Evolutionary conservation across 495 filamentous ascomycete genomes (phyloP), one percentile per base, ranked within the genome.

Genomic region (Penicillium bialowiezense): DNA sequence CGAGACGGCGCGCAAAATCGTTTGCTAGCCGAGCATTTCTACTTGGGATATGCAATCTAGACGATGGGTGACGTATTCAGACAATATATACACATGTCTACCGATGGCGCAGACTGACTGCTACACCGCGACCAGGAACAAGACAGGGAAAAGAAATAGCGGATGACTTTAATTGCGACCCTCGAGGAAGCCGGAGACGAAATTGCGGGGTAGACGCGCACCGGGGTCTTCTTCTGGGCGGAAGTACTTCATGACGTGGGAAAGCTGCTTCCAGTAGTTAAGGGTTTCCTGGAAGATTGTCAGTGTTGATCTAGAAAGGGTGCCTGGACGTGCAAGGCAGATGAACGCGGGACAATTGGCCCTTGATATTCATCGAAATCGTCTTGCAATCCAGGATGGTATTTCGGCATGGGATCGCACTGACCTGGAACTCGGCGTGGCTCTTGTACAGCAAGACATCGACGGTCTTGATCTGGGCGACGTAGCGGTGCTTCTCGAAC

Each of bases 211-310:
- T 69, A 96, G 71, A 56, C 79, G 81, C 49, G 87, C 86, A 52
- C 78, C 83, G 19, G 83, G 80, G 54, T 95, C 89, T 67, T 96
- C 91, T 69, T 96, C 90, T 65, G 83, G 75, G 59, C 90, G 81
- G 79, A 97, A 98, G 73, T 95, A 98, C 63, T 96, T 95, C 79
- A 98, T 88, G 56, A 98, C 82, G 65, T 98, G 93, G 39, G 88
- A 87, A 43, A 92, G 79, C 74, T 97, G 95, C 73, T 96, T 96
- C 93, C 95, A 98, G 81, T 86, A 98, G 72, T 97, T 98, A 75
- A 97, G 80, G 29, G 90, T 97, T 82, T 98, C 93, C 90, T 96
- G 52, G 26, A 9, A 17, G 19, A 15, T 29, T 38, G 34, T 56
- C 35, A 56, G 48, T 19, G 34, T 37, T 29, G 3, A 34, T 7